A percentile compares a stretch with the other conserved stretches of the same genome.
phyloP scores from a whole-genome alignment of 2,329 filamentous ascomycete genomes.

The Alternaria burnsii region DNA sequence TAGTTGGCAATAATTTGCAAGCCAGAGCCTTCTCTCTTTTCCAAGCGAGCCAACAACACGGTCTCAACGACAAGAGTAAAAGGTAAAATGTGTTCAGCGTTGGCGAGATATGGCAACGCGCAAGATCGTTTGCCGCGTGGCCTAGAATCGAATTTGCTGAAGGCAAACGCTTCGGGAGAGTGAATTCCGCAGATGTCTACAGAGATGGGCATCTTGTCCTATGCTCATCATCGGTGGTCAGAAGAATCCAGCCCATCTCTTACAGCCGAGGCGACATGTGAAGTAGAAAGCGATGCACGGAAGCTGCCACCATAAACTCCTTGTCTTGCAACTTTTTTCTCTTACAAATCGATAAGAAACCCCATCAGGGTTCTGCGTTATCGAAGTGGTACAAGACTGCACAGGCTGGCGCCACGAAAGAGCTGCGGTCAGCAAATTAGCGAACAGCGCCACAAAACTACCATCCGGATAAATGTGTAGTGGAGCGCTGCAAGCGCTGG shows the following conservation, averaged over 20 bases:
- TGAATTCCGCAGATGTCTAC: not conserved
- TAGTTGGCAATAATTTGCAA: not conserved
- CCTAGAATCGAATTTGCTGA: not conserved
- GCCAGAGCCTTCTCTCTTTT: not conserved
- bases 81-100: not conserved
- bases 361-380: not conserved
- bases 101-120: not conserved
- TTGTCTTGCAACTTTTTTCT: not conserved
- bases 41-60: not conserved
- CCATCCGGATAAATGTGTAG: not conserved
- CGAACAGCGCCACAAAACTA: not conserved
- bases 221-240: not conserved
- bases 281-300: not conserved
- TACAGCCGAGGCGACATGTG: not conserved
- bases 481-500: not conserved
- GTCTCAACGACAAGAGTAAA: not conserved
- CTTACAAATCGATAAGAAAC: not conserved
- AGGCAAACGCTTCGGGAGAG: fast-evolving
- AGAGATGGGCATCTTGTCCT: not conserved
- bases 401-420: not conserved
- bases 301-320: not conserved
- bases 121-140: too few relatives aligned
- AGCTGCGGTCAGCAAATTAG: not conserved
- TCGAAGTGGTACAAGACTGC: not conserved
- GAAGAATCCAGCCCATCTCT: not conserved